A percentile compares a stretch with the other conserved stretches of the same genome.
phyloP scores from a whole-genome alignment of 495 filamentous ascomycete species.

The Letharia columbiana region DNA sequence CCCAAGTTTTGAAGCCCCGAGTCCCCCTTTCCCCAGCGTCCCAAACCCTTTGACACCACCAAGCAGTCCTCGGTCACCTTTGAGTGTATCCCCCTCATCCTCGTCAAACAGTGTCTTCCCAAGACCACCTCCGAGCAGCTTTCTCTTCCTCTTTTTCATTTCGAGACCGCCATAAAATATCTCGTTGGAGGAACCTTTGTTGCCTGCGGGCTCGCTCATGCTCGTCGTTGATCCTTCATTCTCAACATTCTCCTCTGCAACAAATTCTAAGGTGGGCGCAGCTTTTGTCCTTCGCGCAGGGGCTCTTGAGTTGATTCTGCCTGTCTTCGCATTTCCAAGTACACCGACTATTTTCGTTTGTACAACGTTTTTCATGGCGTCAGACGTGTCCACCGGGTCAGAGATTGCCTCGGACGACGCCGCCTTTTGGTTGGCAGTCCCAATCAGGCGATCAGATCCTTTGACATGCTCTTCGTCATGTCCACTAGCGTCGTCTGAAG shows the following conservation, averaged over 20 bases:
- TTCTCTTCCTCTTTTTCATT: conserved; percentile 58
- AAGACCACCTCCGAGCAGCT: conserved; percentile 51
- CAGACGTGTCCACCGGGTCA: background rate
- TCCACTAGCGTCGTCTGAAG: conserved; percentile 19
- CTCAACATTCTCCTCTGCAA: conserved; percentile 40
- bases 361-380: background rate
- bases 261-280: conserved; percentile 35
- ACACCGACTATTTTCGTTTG: background rate
- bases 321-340: conserved; percentile 24
- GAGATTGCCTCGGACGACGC: background rate
- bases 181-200: conserved; percentile 2
- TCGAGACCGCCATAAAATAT: conserved; percentile 3
- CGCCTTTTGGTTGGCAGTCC: conserved; percentile 13
- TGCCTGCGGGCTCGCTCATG: conserved; percentile 11
- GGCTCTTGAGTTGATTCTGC: conserved; percentile 29
- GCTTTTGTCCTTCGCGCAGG: conserved; percentile 27
- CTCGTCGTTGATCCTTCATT: conserved; percentile 7
- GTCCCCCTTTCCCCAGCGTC: conserved; percentile 23
- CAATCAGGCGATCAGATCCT: background rate
- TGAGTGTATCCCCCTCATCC: conserved; percentile 52
- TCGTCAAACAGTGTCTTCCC: conserved; percentile 69
- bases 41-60: conserved; percentile 25
- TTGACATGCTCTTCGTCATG: background rate
- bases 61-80: conserved; percentile 29
- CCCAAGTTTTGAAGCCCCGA: conserved; percentile 7